Evolutionary conservation across 192 early-diverging fungal genomes (phyloP), one percentile per base, ranked within the genome.

Genomic region (Thamnidium elegans): DNA sequence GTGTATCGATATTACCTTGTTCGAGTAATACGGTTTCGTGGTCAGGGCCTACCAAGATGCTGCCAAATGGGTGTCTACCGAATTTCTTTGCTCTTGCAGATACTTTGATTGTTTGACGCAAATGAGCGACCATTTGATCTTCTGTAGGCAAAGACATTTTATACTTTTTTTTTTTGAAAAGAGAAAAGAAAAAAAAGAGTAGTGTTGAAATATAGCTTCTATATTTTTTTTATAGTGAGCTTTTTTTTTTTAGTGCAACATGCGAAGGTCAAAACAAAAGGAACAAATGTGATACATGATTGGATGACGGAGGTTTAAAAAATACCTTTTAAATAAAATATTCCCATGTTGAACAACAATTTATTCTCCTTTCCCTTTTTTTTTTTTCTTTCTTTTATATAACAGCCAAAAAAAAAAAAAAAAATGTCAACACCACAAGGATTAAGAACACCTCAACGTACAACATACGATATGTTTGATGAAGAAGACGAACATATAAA

Each of bases 1-100:
- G 39, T 39, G 68, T 70, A 58, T 70, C 68, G 21, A 70, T 63
- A 39, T 70, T 70, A 21, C 69, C 69, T 65, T 70, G 69, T 51
- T 70, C 69, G 7, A 55, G 32, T 8, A 63, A 30, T 1, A 70
- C 39, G 34, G 53, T 65, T 45, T 54, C 23, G 48, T 58, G 50
- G 21, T 70, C 69, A 4, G 69, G 63, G 31, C 62, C 69, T 20
- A 70, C 61, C 10, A 70, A 45, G 21, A 70, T 65, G 19, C 54
- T 44, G 9, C 69, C 69, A 65, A 70, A 63, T 5, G 69, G 69
- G 53, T 70, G 69, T 10, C 47, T 20, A 10, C 69, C 69, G 20
- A 70, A 48, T 11, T 32, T 23, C 47, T 45, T 65, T 21, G 69
- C 53, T 17, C 61, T 62, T 11, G 20, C 4, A 10, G 69, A 62